phyloP scores from a whole-genome alignment of 345 rosid genomes.

The Eucalyptus caleyi region DNA sequence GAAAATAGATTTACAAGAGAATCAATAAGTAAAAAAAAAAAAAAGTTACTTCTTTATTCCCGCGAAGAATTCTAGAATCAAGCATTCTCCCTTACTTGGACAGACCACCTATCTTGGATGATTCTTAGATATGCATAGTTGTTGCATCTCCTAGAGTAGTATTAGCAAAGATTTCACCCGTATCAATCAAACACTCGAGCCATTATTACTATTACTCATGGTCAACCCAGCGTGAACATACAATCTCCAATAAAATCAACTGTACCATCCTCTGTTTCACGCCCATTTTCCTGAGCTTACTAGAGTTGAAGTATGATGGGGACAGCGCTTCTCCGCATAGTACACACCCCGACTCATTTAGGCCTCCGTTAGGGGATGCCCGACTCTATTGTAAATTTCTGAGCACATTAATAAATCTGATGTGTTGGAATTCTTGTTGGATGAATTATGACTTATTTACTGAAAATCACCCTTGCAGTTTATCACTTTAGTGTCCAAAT shows the following conservation, averaged over 20 bases:
- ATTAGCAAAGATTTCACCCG: accelerated
- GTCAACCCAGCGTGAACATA: neutral
- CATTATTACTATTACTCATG: neutral
- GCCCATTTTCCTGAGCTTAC: neutral
- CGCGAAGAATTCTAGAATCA: no score
- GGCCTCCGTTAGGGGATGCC: neutral
- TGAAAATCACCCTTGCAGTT: neutral
- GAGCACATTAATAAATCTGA: neutral
- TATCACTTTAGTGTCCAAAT: neutral
- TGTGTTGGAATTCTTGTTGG: neutral
- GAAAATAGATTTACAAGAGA: accelerated
- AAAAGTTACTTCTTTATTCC: no score
- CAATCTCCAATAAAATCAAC: neutral
- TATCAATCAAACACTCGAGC: neutral
- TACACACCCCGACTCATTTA: neutral
- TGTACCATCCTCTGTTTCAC: neutral
- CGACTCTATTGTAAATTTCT: neutral
- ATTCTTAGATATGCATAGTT: neutral
- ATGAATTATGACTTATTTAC: neutral
- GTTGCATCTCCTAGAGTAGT: accelerated
- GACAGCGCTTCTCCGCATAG: neutral
- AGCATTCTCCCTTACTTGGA: no score
- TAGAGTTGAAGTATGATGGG: accelerated
- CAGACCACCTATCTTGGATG: neutral
- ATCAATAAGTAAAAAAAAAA: no score